Base-by-base conservation (phyloP, 2,329 filamentous ascomycete genomes). In the Fusarium anguioides region DNA sequence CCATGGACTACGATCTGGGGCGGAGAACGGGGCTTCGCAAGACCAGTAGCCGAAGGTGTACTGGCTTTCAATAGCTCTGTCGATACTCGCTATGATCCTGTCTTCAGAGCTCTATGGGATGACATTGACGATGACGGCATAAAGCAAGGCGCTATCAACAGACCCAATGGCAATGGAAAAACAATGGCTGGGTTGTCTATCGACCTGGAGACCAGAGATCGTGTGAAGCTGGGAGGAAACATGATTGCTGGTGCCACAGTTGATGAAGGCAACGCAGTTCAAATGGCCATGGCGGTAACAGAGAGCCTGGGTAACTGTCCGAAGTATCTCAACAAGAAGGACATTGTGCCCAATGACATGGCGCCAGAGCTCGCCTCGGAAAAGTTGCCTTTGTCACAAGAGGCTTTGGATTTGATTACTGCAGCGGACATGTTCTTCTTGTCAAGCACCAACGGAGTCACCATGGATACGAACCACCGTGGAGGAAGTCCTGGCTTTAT, bases 401-500 rank as follows among this genome's bases (percentile, higher is more conserved):
- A 82, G 47, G 91, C 89, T 2, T 64, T 89, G 10, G 79, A 84
- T 9, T 74, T 96, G 27, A 79, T 96, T 17, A 74, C 75, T 2
- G 83, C 84, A 64, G 86, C 90, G 4, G 93, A 96, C 74, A 82
- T 94, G 69, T 89, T 97, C 76, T 96, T 97, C 78, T 79, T 97
- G 36, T 89, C 91, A 18, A 91, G 87, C 20, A 86, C 85, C 1
- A 83, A 90, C 70, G 83, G 86, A 15, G 76, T 80, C 15, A 87
- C 88, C 53, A 96, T 96, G 93, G 93, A 96, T 75, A 92, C 90
- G 8, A 97, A 96, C 73, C 87, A 93, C 71, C 87, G 93, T 8
- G 93, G 93, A 35, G 93, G 93, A 0, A 83, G 88, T 3, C 82
- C 83, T 1, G 93, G 93, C 0, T 95, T 97, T 72, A 80, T 95